These are phyloP conservation scores for Endogone sp. DNA, from an alignment of 192 early-diverging fungal species.

Conservation along the genomic window DNA sequence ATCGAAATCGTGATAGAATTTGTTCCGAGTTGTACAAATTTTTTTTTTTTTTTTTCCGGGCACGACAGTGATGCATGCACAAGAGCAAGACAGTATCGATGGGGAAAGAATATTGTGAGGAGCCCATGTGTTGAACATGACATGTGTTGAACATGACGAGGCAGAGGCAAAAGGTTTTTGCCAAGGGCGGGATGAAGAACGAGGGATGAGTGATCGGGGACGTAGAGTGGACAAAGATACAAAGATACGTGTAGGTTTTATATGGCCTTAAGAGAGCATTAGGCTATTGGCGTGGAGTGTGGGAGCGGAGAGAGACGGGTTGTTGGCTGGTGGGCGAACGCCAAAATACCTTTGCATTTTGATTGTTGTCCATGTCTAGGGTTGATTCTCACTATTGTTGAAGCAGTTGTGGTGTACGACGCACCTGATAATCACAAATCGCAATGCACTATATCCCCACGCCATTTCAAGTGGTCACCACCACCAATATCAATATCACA, in stretches of 20 bases:
- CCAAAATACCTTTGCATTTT: too few species aligned
- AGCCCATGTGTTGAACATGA: conserved; percentile 7
- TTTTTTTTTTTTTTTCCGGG: background rate
- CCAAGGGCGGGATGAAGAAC: background rate
- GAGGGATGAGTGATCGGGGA: background rate
- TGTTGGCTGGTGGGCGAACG: too few species aligned
- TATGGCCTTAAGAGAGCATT: too few species aligned
- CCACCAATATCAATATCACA: background rate
- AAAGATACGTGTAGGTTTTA: too few species aligned
- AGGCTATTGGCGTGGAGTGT: too few species aligned
- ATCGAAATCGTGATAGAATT: too few species aligned
- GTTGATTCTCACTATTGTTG: background rate
- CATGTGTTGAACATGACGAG: conserved; percentile 6
- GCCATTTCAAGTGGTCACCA: background rate
- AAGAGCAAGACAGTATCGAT: background rate
- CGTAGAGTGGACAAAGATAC: background rate
- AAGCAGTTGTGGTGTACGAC: background rate
- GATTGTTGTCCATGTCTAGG: too few species aligned
- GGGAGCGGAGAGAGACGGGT: too few species aligned
- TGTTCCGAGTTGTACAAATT: too few species aligned
- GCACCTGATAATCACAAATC: background rate
- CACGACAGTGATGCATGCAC: background rate
- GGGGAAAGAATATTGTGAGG: background rate
- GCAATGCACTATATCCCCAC: background rate
- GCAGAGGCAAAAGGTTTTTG: too few species aligned